Evolutionary conservation across 2,329 filamentous ascomycete species (phyloP).

Genomic region (Aschersonia sp.): DNA sequence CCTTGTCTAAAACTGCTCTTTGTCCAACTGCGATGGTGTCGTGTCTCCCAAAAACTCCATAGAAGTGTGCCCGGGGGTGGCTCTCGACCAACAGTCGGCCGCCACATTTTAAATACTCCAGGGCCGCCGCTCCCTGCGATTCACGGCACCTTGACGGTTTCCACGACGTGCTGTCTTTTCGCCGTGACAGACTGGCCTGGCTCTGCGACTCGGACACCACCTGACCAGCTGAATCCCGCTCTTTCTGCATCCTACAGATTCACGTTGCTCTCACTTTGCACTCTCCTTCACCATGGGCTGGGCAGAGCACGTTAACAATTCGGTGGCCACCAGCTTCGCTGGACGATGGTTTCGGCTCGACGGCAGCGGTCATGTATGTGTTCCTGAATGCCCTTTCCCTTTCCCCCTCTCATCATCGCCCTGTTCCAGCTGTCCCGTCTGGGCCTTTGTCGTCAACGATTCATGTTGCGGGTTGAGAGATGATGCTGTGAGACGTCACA

Average conservation of each 20-base stretch:
- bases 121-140: no score
- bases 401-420: not conserved
- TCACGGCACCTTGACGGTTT: not conserved
- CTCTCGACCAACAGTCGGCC: not conserved
- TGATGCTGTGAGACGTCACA: not conserved
- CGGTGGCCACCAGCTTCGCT: constrained; percentile 48
- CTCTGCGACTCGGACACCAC: no score
- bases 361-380: constrained; percentile 64
- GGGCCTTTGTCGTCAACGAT: not conserved
- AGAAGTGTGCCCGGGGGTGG: not conserved
- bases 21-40: not conserved
- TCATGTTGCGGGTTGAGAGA: not conserved
- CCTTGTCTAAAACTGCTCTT: not conserved
- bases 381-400: not conserved
- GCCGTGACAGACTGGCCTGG: not conserved
- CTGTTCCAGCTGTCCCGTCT: not conserved
- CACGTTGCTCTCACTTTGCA: not conserved
- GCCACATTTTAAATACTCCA: not conserved
- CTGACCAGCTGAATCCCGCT: no score
- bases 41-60: not conserved
- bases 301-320: constrained; percentile 34
- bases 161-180: not conserved
- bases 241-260: no score
- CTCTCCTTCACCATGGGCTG: constrained; percentile 24
- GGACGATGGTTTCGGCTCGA: constrained; percentile 69